Conservation (phyloP, 2,329 filamentous ascomycete genomes). For the Davidsoniella australis region DNA sequence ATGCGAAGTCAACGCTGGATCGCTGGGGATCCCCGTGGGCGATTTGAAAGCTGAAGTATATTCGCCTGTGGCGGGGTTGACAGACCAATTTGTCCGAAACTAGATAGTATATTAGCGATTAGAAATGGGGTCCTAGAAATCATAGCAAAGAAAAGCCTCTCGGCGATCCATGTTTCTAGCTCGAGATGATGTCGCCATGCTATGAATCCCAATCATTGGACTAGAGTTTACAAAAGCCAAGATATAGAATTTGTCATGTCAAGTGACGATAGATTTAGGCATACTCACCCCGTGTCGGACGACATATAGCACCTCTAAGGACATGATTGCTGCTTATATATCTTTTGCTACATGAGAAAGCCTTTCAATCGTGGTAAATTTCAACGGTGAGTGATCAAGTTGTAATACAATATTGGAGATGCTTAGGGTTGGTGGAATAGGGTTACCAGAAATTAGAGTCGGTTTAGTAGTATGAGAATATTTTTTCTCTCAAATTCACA, state of each 20-base stretch:
- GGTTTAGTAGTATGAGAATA: too few relatives aligned
- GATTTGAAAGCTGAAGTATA: slow-evolving; percentile 60
- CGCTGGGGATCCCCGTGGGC: slow-evolving; percentile 74
- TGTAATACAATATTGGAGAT: too few relatives aligned
- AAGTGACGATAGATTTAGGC: background rate
- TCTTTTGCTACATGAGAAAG: slow-evolving; percentile 16
- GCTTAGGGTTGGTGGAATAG: too few relatives aligned
- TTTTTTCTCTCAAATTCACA: too few relatives aligned
- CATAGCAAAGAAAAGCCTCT: background rate
- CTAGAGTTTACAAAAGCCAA: background rate
- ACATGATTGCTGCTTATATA: slow-evolving; percentile 26
- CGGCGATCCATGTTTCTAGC: background rate
- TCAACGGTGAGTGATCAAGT: too few relatives aligned
- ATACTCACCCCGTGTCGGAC: slow-evolving; percentile 54
- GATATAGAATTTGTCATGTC: background rate
- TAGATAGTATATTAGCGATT: slow-evolving; percentile 21
- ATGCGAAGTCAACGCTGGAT: slow-evolving; percentile 74
- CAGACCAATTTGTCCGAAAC: slow-evolving; percentile 84
- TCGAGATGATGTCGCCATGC: slow-evolving; percentile 14
- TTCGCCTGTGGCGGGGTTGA: slow-evolving; percentile 61
- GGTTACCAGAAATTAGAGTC: too few relatives aligned
- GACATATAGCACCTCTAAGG: slow-evolving; percentile 56
- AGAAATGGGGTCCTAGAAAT: slow-evolving; percentile 5
- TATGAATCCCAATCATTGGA: background rate
- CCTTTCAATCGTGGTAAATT: background rate